Evolutionary conservation across 2,329 filamentous ascomycete species (phyloP).

Genomic region (Sporothrix mexicana): DNA sequence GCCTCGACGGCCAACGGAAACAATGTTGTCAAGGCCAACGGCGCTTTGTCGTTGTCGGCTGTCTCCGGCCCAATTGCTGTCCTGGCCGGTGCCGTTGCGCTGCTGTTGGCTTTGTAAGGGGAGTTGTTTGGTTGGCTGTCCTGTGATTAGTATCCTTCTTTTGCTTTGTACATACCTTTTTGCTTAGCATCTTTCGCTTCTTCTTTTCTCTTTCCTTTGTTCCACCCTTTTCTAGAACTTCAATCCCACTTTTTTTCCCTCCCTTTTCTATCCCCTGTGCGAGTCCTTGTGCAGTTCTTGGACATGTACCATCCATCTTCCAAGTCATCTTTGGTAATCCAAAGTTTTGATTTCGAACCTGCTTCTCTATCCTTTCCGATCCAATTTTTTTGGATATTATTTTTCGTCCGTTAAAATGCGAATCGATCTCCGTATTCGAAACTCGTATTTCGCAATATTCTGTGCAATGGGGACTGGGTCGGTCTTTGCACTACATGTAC

Average conservation of each 20-base stretch:
- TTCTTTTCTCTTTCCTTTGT: background rate
- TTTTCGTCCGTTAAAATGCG: background rate
- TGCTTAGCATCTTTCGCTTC: background rate
- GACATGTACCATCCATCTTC: too few relatives aligned
- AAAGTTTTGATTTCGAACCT: background rate
- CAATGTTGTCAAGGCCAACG: slow-evolving; percentile 11
- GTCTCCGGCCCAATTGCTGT: background rate
- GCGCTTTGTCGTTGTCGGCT: background rate
- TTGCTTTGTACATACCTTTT: slow-evolving; percentile 13
- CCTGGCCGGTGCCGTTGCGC: background rate
- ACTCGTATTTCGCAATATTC: too few relatives aligned
- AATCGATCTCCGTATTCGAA: background rate
- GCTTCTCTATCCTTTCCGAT: background rate
- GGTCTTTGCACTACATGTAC: too few relatives aligned
- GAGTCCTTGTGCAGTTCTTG: too few relatives aligned
- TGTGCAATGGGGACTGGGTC: too few relatives aligned
- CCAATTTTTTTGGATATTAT: background rate
- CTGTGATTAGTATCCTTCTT: background rate
- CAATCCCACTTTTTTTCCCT: background rate
- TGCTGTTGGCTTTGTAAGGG: slow-evolving; percentile 23
- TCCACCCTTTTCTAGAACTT: background rate
- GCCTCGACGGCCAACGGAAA: background rate
- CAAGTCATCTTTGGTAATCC: background rate
- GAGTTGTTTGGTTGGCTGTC: background rate
- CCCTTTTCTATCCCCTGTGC: background rate